Evolutionary conservation across 805 yeast species (phyloP).

Genomic region (Candida golubevii): DNA sequence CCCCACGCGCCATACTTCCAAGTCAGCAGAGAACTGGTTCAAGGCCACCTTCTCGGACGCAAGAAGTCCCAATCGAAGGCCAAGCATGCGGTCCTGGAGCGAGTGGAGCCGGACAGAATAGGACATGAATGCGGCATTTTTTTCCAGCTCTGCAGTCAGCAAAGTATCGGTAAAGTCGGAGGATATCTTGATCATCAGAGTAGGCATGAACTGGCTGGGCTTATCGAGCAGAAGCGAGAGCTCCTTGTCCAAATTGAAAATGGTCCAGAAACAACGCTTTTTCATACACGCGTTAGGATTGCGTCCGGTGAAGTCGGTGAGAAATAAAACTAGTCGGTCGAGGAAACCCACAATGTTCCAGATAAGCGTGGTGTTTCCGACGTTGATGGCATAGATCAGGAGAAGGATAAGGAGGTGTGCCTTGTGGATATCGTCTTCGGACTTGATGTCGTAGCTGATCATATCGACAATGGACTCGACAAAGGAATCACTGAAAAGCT

Average conservation of each 20-base stretch:
- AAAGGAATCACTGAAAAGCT: conserved; percentile 29
- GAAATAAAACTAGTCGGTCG: conserved; percentile 20
- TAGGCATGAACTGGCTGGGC: conserved; percentile 34
- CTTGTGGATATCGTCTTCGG: conserved; percentile 25
- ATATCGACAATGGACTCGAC: conserved; percentile 34
- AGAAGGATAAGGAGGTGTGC: conserved; percentile 30
- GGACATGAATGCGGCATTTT: conserved; percentile 16
- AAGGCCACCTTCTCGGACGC: conserved; percentile 5
- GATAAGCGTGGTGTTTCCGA: conserved; percentile 24
- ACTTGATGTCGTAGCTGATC: conserved; percentile 24
- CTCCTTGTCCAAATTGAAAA: conserved; percentile 37
- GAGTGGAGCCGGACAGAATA: conserved; percentile 23
- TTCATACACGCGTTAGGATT: conserved; percentile 7
- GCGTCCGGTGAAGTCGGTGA: conserved; percentile 13
- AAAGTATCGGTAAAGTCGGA: conserved; percentile 16
- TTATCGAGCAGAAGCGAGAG: conserved; percentile 29
- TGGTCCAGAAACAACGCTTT: conserved; percentile 32
- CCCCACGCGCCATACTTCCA: conserved; percentile 37
- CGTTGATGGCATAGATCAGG: conserved; percentile 27
- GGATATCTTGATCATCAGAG: conserved; percentile 17
- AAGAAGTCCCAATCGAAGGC: conserved; percentile 14
- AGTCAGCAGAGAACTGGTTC: conserved; percentile 24
- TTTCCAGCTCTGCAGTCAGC: conserved; percentile 22
- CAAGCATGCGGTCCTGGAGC: conserved; percentile 25
- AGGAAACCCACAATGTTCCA: conserved; percentile 37